These are phyloP conservation scores for Byssochlamys sp. DNA, from an alignment of 2,329 filamentous ascomycete genomes.

Conservation along the genomic window DNA sequence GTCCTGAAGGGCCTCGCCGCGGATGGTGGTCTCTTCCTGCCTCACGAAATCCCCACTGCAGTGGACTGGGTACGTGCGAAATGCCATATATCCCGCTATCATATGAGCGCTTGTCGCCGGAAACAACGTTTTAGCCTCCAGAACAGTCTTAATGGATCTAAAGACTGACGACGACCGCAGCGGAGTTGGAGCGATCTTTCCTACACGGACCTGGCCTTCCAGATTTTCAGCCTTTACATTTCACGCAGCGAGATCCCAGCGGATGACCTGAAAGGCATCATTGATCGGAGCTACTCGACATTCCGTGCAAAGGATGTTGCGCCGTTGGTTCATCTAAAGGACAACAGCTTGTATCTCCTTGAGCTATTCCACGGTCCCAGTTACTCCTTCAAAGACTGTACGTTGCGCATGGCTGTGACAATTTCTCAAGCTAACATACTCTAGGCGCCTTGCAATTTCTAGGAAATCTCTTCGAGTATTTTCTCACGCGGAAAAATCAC, in stretches of 20 bases:
- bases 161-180: too few species aligned
- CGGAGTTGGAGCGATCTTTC: too few species aligned
- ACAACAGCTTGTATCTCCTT: constrained; percentile 68
- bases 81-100: too few species aligned
- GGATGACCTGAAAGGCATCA: constrained; percentile 70
- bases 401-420: too few species aligned
- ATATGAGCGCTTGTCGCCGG: too few species aligned
- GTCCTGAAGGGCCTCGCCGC: constrained; percentile 79
- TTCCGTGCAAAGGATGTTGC: constrained; percentile 49
- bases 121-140: too few species aligned
- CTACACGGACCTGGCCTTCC: constrained; percentile 59
- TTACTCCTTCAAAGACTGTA: constrained; percentile 78
- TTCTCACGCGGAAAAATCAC: constrained; percentile 36
- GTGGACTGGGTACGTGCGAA: too few species aligned
- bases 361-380: constrained; percentile 95
- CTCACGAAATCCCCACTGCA: constrained; percentile 60
- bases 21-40: constrained; percentile 83
- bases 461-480: constrained; percentile 68
- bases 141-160: too few species aligned
- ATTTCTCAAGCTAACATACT: too few species aligned
- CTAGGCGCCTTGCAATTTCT: constrained; percentile 76
- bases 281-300: constrained; percentile 75
- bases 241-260: constrained; percentile 71
- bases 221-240: constrained; percentile 82
- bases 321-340: constrained; percentile 43